Evolutionary conservation across 2,329 filamentous ascomycete species (phyloP).

Genomic region (Alternaria angustiovoidea): DNA sequence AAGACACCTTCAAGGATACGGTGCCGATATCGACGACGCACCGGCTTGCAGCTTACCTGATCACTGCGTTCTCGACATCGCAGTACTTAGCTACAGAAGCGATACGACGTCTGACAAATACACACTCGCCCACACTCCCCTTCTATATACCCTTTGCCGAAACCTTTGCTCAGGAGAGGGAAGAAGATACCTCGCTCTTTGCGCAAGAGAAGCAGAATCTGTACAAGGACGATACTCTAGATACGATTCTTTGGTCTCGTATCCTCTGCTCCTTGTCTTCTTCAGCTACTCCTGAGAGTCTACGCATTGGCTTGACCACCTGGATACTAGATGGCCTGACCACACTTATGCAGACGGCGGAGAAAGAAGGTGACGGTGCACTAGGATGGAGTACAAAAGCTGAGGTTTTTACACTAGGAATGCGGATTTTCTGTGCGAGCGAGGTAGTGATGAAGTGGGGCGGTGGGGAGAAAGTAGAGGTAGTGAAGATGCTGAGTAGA

Average conservation of each 20-base stretch:
- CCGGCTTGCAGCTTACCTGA: constrained; percentile 46
- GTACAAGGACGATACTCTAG: constrained; percentile 83
- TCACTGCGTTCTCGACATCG: constrained; percentile 45
- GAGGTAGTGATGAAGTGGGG: constrained; percentile 50
- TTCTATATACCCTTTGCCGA: constrained; percentile 20
- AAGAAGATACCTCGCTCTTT: constrained; percentile 75
- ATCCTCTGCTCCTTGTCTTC: constrained; percentile 54
- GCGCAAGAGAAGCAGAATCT: constrained; percentile 91
- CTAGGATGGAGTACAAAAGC: constrained; percentile 77
- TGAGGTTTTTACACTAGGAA: constrained; percentile 70
- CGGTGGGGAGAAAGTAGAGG: constrained; percentile 22
- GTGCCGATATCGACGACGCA: constrained; percentile 61
- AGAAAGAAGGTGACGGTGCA: constrained; percentile 64
- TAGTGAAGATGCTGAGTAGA: constrained; percentile 39
- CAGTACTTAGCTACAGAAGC: constrained; percentile 46
- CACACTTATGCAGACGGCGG: constrained; percentile 50
- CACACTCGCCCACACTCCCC: constrained; percentile 7
- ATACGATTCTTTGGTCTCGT: constrained; percentile 72
- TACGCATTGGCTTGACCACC: constrained; percentile 15
- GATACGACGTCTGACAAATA: constrained; percentile 51
- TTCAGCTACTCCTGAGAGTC: constrained; percentile 19
- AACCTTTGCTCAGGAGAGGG: constrained; percentile 43
- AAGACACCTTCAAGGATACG: constrained; percentile 40
- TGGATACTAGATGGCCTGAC: constrained; percentile 65
- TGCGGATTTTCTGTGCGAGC: constrained; percentile 54